These are phyloP conservation scores for Nemania sp. DNA, from an alignment of 2,329 filamentous ascomycete genomes.

Conservation along the genomic window DNA sequence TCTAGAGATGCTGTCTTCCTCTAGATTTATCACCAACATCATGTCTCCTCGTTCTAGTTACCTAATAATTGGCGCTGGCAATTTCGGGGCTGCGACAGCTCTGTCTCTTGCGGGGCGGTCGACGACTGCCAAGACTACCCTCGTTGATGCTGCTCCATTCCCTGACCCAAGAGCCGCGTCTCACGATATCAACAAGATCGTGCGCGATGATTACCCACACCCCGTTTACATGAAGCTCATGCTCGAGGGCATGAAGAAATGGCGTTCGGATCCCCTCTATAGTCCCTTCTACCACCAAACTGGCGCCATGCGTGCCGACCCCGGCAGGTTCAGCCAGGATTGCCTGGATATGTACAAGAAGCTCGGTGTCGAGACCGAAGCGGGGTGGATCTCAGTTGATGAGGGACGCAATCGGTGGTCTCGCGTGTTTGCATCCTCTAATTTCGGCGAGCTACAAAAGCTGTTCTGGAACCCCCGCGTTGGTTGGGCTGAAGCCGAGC, in stretches of 20 bases:
- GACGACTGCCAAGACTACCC: background rate
- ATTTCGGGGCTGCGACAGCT: background rate
- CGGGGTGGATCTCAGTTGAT: background rate
- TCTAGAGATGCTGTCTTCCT: background rate
- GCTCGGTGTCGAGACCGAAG: background rate
- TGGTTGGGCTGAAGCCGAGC: background rate
- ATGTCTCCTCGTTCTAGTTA: background rate
- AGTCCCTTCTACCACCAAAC: background rate
- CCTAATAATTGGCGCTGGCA: background rate
- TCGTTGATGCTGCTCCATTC: background rate
- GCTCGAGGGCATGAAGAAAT: background rate
- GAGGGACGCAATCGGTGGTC: background rate
- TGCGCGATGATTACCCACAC: background rate
- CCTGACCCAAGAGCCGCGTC: background rate
- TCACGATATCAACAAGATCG: background rate
- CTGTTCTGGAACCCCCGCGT: background rate
- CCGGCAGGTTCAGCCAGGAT: background rate
- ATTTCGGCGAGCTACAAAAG: background rate
- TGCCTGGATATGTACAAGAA: background rate
- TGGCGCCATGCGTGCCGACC: background rate
- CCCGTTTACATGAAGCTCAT: background rate
- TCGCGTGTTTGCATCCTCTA: background rate
- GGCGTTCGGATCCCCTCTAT: background rate
- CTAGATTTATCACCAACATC: background rate
- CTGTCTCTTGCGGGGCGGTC: background rate